Evolutionary conservation across 495 filamentous ascomycete genomes (phyloP), one percentile per base, ranked within the genome.

Genomic region (Bacidia gigantensis): DNA sequence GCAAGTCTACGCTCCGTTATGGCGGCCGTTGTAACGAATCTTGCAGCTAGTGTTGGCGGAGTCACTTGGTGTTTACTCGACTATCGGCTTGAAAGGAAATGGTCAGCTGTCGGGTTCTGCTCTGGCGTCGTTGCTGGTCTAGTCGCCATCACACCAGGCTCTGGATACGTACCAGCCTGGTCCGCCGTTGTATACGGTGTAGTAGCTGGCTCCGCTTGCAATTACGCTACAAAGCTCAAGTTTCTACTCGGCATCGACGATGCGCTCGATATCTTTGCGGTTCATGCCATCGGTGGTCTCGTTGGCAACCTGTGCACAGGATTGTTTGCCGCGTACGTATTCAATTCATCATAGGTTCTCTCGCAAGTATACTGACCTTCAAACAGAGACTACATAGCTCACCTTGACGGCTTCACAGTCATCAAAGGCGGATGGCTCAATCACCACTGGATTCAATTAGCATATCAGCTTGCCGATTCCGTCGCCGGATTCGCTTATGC

Each of bases 91-190:
- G 90, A 96, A 67, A 75, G 81, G 57, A 97, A 96, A 72, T 96
- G 90, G 89, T 94, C 89, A 0, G 92, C 88, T 18, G 90, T 97
- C 26, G 90, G 90, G 1, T 96, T 95, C 74, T 97, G 90, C 71
- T 93, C 86, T 5, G 92, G 92, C 59, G 88, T 89, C 21, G 82
- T 97, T 60, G 85, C 89, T 22, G 90, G 90, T 47, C 75, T 96
- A 49, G 89, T 97, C 11, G 84, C 87, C 50, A 95, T 96, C 57
- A 97, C 90, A 7, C 90, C 90, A 1, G 90, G 85, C 5, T 92
- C 87, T 48, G 85, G 92, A 38, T 94, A 76, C 60, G 87, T 95
- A n/a, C 86, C 90, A 0, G 76, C 83, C 0, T 97, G 89, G 90
- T 76, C 89, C 2, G 87, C 90, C n/a, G 80, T 96, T 18, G 74